phyloP scores from a whole-genome alignment of 1,284 basidiomycete genomes.

The Lentinus polychrous region DNA sequence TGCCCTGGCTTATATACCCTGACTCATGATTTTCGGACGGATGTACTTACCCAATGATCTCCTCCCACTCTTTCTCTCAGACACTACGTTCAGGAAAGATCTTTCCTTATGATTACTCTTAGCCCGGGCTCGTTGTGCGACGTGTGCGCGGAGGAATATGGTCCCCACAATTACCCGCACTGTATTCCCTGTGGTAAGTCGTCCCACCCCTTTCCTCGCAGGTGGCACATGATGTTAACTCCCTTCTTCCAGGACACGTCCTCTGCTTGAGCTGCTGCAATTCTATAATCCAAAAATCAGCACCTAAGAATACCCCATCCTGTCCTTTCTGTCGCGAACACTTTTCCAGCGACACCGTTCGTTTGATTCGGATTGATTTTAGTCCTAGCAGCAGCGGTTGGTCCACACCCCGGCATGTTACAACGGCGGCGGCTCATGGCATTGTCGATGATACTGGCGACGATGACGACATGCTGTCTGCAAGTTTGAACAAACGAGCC shows the following conservation, averaged over 20 bases:
- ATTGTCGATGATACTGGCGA: slow-evolving; percentile 26
- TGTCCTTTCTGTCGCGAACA: slow-evolving; percentile 78
- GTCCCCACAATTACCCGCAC: slow-evolving; percentile 63
- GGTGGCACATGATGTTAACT: slow-evolving; percentile 12
- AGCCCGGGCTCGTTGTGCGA: slow-evolving; percentile 74
- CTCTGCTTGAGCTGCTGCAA: slow-evolving; percentile 68
- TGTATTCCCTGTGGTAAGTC: slow-evolving; percentile 69
- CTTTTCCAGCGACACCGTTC: slow-evolving; percentile 56
- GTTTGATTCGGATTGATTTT: slow-evolving; percentile 73
- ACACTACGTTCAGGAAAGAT: slow-evolving; percentile 20
- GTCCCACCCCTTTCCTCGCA: slow-evolving; percentile 12
- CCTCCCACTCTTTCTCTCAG: slow-evolving; percentile 21
- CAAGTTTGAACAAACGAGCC: slow-evolving; percentile 38
- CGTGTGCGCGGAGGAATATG: slow-evolving; percentile 79
- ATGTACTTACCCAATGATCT: slow-evolving; percentile 22
- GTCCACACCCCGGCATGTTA: slow-evolving; percentile 50
- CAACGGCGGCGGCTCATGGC: slow-evolving; percentile 36
- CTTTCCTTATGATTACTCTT: slow-evolving; percentile 61
- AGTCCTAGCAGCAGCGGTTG: slow-evolving; percentile 45
- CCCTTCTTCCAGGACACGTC: slow-evolving; percentile 53
- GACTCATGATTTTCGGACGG: slow-evolving; percentile 19
- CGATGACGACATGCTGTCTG: slow-evolving; percentile 40
- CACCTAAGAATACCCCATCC: slow-evolving; percentile 53
- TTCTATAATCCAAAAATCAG: slow-evolving; percentile 72
- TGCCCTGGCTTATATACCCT: slow-evolving; percentile 21